Evolutionary conservation across 2,329 filamentous ascomycete species (phyloP).

Genomic region (Teratosphaeria gauchensis): DNA sequence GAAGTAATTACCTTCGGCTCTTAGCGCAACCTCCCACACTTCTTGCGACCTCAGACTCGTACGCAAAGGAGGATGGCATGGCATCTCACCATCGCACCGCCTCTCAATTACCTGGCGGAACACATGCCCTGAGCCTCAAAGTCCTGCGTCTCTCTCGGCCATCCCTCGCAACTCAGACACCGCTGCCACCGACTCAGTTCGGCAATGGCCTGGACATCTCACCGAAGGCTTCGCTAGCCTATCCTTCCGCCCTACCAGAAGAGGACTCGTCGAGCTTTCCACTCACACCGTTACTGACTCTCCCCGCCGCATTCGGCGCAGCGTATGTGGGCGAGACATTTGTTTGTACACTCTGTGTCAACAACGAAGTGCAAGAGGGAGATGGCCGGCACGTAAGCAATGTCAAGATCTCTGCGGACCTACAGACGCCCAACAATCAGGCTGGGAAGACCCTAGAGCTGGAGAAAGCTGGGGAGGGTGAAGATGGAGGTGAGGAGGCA

Average conservation of each 20-base stretch:
- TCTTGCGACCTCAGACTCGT: background rate
- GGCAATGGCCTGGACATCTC: constrained; percentile 40
- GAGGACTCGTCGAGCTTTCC: constrained; percentile 42
- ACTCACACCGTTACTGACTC: constrained; percentile 57
- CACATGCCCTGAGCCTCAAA: constrained; percentile 78
- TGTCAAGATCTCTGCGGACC: constrained; percentile 78
- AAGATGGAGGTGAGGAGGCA: constrained; percentile 15
- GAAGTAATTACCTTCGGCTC: background rate
- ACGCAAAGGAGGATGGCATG: constrained; percentile 9
- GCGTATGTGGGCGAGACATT: constrained; percentile 95
- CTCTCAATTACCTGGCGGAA: constrained; percentile 32
- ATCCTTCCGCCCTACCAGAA: constrained; percentile 40
- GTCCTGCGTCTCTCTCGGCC: constrained; percentile 75
- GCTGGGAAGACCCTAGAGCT: constrained; percentile 50
- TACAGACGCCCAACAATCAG: constrained; percentile 80
- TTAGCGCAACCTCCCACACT: background rate
- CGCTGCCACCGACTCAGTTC: constrained; percentile 42
- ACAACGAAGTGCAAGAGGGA: constrained; percentile 59
- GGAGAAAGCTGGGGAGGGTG: constrained; percentile 42
- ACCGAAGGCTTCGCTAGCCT: constrained; percentile 62
- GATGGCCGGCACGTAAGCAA: constrained; percentile 52
- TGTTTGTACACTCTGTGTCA: constrained; percentile 89
- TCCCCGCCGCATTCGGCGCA: constrained; percentile 84
- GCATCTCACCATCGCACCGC: constrained; percentile 25
- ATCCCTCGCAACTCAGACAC: constrained; percentile 62